A percentile compares a stretch with the other conserved stretches of the same genome.
Conservation (phyloP, 306 rosid species). For the Ormosia emarginata region DNA sequence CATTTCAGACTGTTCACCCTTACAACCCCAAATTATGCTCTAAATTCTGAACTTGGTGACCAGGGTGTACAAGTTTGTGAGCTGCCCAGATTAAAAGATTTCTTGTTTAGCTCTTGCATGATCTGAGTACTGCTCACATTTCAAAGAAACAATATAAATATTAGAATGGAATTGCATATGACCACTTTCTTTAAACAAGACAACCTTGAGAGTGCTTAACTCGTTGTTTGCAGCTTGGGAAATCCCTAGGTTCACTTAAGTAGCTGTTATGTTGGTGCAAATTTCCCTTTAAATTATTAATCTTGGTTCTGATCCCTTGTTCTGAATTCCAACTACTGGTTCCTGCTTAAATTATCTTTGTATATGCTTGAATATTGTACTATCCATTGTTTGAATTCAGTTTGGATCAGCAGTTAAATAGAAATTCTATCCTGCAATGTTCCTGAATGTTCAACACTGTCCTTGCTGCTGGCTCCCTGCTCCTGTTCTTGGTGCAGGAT, state of each 20-base stretch:
- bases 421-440: not conserved
- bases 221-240: not conserved
- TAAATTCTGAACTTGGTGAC: not conserved
- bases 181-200: not conserved
- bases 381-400: not conserved
- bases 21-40: not conserved
- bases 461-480: not conserved
- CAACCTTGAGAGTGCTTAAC: not conserved
- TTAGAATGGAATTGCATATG: not conserved
- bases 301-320: not conserved
- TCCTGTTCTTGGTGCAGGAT: slow-evolving; percentile 1
- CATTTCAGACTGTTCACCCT: not conserved
- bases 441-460: not conserved
- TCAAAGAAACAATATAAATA: not conserved
- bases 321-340: not conserved
- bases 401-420: not conserved
- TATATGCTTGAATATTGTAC: not conserved
- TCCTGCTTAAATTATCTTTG: not conserved
- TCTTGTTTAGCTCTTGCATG: not conserved
- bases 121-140: not conserved
- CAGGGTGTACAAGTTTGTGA: not conserved
- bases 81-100: slow-evolving; percentile 15
- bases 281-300: not conserved
- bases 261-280: not conserved
- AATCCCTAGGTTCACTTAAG: not conserved